Evolutionary conservation across 1,139 yeast species (phyloP).

Genomic region (Eremothecium cymbalariae): DNA sequence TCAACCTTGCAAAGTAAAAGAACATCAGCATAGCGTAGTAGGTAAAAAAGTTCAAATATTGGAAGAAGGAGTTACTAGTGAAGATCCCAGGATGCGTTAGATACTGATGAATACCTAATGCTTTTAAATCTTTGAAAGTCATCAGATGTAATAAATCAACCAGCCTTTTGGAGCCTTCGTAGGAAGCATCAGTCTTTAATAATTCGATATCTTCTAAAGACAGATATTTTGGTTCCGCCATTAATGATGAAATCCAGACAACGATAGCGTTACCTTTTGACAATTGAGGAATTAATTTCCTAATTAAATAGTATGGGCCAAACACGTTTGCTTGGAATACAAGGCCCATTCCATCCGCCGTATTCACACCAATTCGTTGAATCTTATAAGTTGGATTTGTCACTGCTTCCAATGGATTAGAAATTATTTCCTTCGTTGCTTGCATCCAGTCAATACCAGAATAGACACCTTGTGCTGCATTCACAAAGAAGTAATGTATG

Average conservation of each 20-base stretch:
- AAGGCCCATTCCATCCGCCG: constrained; percentile 69
- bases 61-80: constrained; percentile 70
- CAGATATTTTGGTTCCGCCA: constrained; percentile 64
- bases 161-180: constrained; percentile 87
- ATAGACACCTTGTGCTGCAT: constrained; percentile 86
- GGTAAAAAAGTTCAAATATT: constrained; percentile 67
- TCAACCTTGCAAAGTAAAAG: constrained; percentile 73
- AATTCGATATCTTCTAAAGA: constrained; percentile 71
- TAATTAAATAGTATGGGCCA: constrained; percentile 81
- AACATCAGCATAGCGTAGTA: constrained; percentile 77
- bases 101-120: constrained; percentile 57
- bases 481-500: constrained; percentile 71
- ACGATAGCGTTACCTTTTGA: constrained; percentile 51
- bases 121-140: constrained; percentile 44
- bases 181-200: constrained; percentile 54
- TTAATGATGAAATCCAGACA: constrained; percentile 78
- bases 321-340: constrained; percentile 93
- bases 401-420: constrained; percentile 66
- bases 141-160: constrained; percentile 78
- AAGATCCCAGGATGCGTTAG: constrained; percentile 93
- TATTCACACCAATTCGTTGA: constrained; percentile 65
- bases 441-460: constrained; percentile 78
- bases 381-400: constrained; percentile 79
- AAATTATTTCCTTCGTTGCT: constrained; percentile 58
- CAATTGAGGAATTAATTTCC: constrained; percentile 49